Base-by-base conservation (phyloP, 2,329 filamentous ascomycete species). In the Fusarium sp. region DNA sequence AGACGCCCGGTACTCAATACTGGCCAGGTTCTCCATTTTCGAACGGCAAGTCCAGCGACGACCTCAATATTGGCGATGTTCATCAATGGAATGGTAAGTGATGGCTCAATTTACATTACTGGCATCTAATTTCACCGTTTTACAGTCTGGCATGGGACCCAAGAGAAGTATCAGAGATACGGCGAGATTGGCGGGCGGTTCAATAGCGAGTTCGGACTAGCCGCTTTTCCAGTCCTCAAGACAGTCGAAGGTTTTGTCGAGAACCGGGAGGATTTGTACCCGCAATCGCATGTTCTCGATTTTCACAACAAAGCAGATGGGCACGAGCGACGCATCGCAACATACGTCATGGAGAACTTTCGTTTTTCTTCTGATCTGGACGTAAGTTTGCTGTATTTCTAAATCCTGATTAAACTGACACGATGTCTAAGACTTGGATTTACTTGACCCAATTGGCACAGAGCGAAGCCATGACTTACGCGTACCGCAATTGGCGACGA, bases 241-340 rank as follows among this genome's bases (percentile, higher is more conserved):
- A 94, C 93, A 0, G 90, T 93, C 65, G 85, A 88, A 45, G 80
- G 84, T 34, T 93, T 90, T 76, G 86, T 93, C 69, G 88, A 84
- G 3, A 71, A 80, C 11, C 76, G 79, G 16, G 77, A 82, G 45
- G 85, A 91, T 56, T 82, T 86, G 19, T 83, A 85, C 31, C 88
- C 91, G 1, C 90, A 93, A 68, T 93, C 90, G 6, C 89, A 89
- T 63, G 90, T 90, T 61, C 83, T 94, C 48, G 92, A 94, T 74
- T 94, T 94, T 75, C 92, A 94, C 80, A 95, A 95, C 80, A 95
- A 95, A 79, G 92, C 91, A 10, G 89, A 90, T 70, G 91, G 92
- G 1, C 91, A 94, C 74, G 91, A 94, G 77, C 85, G 91, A 37
- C 85, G 91, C 41, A 88, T 94, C 62, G 90, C 90, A 14, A 89